Conservation (phyloP, 1,284 basidiomycete genomes). For the Amylostereum areolatum region DNA sequence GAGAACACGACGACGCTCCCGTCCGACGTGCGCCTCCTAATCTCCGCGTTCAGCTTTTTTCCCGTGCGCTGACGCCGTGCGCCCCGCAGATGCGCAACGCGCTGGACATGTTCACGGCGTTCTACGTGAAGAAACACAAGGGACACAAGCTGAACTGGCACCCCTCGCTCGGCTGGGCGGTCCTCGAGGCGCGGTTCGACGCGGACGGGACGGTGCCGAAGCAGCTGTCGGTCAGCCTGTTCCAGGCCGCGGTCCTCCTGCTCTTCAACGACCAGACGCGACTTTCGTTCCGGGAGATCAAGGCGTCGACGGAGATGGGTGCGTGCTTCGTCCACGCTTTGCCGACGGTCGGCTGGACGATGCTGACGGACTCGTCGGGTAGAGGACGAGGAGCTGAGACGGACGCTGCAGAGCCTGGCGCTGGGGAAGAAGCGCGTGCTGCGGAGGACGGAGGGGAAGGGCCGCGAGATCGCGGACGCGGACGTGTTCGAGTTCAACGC, state of each 20-base stretch:
- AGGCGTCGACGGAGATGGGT: conserved; percentile 48
- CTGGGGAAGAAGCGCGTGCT: conserved; percentile 89
- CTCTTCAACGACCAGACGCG: conserved; percentile 81
- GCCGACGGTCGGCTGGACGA: too few relatives aligned
- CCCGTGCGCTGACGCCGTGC: too few relatives aligned
- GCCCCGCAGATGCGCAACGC: conserved; percentile 67
- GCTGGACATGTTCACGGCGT: conserved; percentile 54
- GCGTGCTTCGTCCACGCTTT: background rate
- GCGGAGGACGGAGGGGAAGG: conserved; percentile 72
- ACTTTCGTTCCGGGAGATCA: conserved; percentile 67
- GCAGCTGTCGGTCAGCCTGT: conserved; percentile 87
- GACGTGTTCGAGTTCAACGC: conserved; percentile 84
- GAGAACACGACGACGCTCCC: conserved; percentile 35
- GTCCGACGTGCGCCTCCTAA: too few relatives aligned
- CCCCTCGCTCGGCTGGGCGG: conserved; percentile 76
- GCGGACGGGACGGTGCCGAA: conserved; percentile 55
- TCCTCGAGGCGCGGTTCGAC: conserved; percentile 65
- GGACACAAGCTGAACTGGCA: conserved; percentile 77
- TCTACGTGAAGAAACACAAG: conserved; percentile 74
- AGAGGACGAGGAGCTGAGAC: conserved; percentile 73
- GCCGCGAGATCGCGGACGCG: conserved; percentile 72
- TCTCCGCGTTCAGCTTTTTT: too few relatives aligned
- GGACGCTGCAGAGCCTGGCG: conserved; percentile 89
- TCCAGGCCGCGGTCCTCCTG: conserved; percentile 84
- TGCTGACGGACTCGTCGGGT: background rate